A percentile compares a stretch with the other conserved stretches of the same genome.
phyloP scores from a whole-genome alignment of 1,284 basidiomycete species.

The Volvariella surrecta region DNA sequence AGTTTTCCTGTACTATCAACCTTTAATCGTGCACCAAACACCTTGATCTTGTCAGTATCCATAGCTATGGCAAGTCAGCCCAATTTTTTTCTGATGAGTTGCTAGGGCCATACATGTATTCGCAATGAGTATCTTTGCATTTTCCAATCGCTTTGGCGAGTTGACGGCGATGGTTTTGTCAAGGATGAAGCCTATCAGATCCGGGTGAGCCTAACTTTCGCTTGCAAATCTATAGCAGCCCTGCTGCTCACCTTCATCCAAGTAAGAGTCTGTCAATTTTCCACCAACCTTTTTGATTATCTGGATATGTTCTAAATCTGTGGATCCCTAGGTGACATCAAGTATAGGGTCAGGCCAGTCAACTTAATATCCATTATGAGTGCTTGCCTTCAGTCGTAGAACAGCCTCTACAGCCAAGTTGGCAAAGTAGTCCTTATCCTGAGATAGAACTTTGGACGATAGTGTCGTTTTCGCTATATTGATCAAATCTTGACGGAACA shows the following conservation, averaged over 20 bases:
- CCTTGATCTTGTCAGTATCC: slow-evolving; percentile 99
- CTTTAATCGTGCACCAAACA: slow-evolving; percentile 94
- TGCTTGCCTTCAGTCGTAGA: slow-evolving; percentile 74
- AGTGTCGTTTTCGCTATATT: slow-evolving; percentile 97
- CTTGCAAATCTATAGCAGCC: slow-evolving; percentile 9
- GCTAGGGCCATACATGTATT: slow-evolving; percentile 72
- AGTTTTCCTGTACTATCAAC: slow-evolving; percentile 96
- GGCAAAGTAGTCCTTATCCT: slow-evolving; percentile 98
- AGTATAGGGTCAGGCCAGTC: slow-evolving; percentile 7
- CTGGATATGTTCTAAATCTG: slow-evolving; percentile 97
- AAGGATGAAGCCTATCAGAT: slow-evolving; percentile 80
- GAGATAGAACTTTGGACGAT: slow-evolving; percentile 93
- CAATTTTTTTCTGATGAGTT: not conserved
- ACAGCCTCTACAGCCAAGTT: slow-evolving; percentile 98
- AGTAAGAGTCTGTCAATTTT: slow-evolving; percentile 96
- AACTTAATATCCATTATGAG: not conserved
- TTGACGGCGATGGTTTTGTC: slow-evolving; percentile 96
- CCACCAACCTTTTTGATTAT: slow-evolving; percentile 99
- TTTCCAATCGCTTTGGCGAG: slow-evolving; percentile 91
- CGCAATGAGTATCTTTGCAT: slow-evolving; percentile 95
- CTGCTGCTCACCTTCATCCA: slow-evolving; percentile 73
- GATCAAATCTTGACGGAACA: slow-evolving; percentile 86
- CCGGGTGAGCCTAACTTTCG: not conserved
- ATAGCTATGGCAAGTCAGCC: slow-evolving; percentile 55
- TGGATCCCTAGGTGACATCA: slow-evolving; percentile 61